Evolutionary conservation across 805 yeast genomes (phyloP).

Genomic region (Candida schatavii): DNA sequence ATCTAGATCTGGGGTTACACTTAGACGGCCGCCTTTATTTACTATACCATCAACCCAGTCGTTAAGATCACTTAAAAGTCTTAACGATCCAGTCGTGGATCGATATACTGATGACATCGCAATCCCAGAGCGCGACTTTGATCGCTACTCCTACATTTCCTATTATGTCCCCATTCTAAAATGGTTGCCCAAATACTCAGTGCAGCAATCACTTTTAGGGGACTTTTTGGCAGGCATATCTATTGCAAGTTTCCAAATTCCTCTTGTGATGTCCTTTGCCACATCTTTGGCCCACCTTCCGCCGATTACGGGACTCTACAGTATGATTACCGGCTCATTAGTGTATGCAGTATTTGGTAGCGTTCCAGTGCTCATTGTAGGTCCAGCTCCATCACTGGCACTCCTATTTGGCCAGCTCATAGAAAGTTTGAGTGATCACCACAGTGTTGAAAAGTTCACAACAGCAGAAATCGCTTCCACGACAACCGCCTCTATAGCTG

Average conservation of each 20-base stretch:
- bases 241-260: constrained; percentile 33
- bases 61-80: constrained; percentile 14
- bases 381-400: constrained; percentile 88
- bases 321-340: constrained; percentile 75
- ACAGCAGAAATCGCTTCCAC: constrained; percentile 55
- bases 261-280: constrained; percentile 65
- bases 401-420: constrained; percentile 79
- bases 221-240: constrained; percentile 33
- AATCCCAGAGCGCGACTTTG: constrained; percentile 12
- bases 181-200: constrained; percentile 29
- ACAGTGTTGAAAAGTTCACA: constrained; percentile 21
- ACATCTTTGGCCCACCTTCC: constrained; percentile 82
- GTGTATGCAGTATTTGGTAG: constrained; percentile 76
- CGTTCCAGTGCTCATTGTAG: constrained; percentile 86
- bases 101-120: constrained; percentile 9
- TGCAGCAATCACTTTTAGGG: constrained; percentile 16
- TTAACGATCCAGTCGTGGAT: constrained; percentile 17
- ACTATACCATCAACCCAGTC: constrained; percentile 27
- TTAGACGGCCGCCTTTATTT: constrained; percentile 23
- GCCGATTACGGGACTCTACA: constrained; percentile 74
- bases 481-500: constrained; percentile 69
- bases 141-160: constrained; percentile 24
- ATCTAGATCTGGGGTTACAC: neutral
- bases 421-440: constrained; percentile 28
- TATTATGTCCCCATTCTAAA: constrained; percentile 30